Evolutionary conservation across 345 rosid species (phyloP).

Genomic region (Viola odorata): DNA sequence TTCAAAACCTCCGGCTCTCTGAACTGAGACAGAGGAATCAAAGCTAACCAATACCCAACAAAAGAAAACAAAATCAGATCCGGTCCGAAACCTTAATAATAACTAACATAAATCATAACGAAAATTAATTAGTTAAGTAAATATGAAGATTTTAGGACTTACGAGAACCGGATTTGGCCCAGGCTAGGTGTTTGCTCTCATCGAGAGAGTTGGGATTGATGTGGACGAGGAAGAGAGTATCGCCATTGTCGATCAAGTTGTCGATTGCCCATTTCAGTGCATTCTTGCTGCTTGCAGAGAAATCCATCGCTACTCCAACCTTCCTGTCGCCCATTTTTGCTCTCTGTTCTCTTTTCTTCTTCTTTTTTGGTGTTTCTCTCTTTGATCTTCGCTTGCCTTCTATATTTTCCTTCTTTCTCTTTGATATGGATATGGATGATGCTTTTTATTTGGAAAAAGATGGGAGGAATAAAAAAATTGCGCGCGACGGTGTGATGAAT

Average conservation of each 20-base stretch:
- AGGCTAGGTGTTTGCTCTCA: constrained; percentile 48
- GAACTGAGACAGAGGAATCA: constrained; percentile 78
- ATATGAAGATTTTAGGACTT: constrained; percentile 16
- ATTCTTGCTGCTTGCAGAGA: constrained; percentile 83
- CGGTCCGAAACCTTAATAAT: constrained; percentile 2
- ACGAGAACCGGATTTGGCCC: constrained; percentile 79
- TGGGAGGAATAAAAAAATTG: neutral
- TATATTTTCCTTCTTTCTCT: neutral
- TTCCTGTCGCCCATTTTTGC: constrained; percentile 60
- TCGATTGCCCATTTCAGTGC: constrained; percentile 84
- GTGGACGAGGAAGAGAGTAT: constrained; percentile 63
- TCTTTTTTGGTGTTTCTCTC: neutral
- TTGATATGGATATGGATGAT: neutral
- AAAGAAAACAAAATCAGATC: constrained; percentile 10
- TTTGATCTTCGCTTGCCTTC: too few relatives aligned
- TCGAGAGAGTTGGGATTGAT: constrained; percentile 38
- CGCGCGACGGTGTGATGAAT: neutral
- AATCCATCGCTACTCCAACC: constrained; percentile 87
- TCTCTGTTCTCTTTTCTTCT: neutral
- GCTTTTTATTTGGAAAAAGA: neutral
- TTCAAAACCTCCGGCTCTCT: constrained; percentile 69
- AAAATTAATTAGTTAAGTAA: neutral
- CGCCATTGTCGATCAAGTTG: constrained; percentile 75
- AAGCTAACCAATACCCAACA: constrained; percentile 40
- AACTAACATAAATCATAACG: neutral